phyloP scores from a whole-genome alignment of 2,329 filamentous ascomycete species.

The Aureobasidium musti region DNA sequence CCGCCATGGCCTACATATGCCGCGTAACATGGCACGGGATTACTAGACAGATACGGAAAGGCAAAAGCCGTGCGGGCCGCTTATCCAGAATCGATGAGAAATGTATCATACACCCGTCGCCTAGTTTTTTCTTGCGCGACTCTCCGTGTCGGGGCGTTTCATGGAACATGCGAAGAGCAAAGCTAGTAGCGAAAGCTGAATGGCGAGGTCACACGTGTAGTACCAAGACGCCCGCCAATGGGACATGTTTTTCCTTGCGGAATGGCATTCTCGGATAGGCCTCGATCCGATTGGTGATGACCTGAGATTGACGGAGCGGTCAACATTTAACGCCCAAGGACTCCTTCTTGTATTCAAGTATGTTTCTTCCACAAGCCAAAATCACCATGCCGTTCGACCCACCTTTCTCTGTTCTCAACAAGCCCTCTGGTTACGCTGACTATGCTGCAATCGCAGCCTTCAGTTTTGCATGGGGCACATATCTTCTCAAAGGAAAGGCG shows the following conservation, averaged over 20 bases:
- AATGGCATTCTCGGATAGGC: not conserved
- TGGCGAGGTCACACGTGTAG: not conserved
- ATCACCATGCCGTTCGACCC: not conserved
- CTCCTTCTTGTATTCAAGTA: no score
- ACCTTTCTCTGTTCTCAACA: not conserved
- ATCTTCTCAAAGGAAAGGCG: constrained; percentile 7
- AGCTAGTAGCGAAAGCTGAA: not conserved
- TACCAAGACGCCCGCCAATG: not conserved
- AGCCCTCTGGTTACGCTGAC: constrained; percentile 6
- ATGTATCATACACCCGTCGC: not conserved
- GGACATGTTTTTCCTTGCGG: not conserved
- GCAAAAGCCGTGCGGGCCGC: not conserved
- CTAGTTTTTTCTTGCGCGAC: not conserved
- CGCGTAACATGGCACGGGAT: not conserved
- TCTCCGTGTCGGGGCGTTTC: not conserved
- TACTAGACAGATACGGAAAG: not conserved
- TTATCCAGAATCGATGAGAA: not conserved
- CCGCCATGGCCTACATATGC: not conserved
- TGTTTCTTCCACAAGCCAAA: not conserved
- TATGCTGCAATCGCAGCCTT: constrained; percentile 5
- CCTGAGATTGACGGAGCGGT: not conserved
- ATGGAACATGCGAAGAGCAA: not conserved
- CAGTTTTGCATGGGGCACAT: constrained; percentile 2
- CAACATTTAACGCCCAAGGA: not conserved
- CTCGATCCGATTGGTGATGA: not conserved